These are phyloP conservation scores for Aspergillus ochraceus DNA, from an alignment of 2,329 filamentous ascomycete species.

Conservation along the genomic window DNA sequence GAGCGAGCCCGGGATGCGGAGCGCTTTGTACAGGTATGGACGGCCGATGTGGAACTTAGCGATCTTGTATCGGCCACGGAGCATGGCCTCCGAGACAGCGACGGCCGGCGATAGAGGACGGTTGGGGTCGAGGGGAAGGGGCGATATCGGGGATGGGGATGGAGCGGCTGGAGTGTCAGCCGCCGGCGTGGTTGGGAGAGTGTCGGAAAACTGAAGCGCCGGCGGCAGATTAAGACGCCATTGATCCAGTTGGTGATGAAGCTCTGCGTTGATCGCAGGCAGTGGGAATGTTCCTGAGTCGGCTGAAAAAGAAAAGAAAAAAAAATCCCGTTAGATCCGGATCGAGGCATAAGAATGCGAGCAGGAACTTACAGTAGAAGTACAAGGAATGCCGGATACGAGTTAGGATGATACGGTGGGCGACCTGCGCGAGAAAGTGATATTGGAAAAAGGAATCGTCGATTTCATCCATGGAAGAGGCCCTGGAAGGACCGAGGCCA, in stretches of 20 bases:
- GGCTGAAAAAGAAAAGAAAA: no score
- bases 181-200: conserved; percentile 21
- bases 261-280: conserved; percentile 51
- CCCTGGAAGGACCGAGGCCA: conserved; percentile 32
- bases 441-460: conserved; percentile 58
- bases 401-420: conserved; percentile 57
- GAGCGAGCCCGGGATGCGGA: conserved; percentile 37
- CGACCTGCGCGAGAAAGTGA: conserved; percentile 58
- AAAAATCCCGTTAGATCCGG: conserved; percentile 10
- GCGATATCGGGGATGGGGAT: conserved; percentile 19
- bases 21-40: conserved; percentile 44
- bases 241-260: conserved; percentile 57
- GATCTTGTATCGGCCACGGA: conserved; percentile 38
- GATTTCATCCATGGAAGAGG: conserved; percentile 39
- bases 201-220: conserved; percentile 47
- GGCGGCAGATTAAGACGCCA: conserved; percentile 55
- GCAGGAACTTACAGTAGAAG: conserved; percentile 42
- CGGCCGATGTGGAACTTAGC: conserved; percentile 44
- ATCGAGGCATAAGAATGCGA: background rate
- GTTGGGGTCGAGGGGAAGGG: conserved; percentile 17
- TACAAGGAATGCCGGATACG: conserved; percentile 54
- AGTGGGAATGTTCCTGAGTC: conserved; percentile 48
- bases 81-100: conserved; percentile 40
- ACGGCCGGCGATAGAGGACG: conserved; percentile 34
- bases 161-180: conserved; percentile 22